Evolutionary conservation across 2,329 filamentous ascomycete species (phyloP).

Genomic region (Lachnellula occidentalis): DNA sequence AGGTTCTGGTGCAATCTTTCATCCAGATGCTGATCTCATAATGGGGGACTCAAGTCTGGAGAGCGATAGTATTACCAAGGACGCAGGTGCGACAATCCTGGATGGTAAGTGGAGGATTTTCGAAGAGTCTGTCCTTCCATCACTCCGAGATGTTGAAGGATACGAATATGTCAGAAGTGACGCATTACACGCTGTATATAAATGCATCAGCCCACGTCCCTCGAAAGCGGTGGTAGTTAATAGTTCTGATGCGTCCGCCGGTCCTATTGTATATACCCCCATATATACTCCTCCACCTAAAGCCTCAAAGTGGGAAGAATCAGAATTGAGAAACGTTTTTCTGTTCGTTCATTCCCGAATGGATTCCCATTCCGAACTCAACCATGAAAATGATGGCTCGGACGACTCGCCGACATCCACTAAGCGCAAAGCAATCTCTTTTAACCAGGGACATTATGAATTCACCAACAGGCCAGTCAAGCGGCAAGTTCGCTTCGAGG

Average conservation of each 20-base stretch:
- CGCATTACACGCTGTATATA: too few species aligned
- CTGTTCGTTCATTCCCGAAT: too few species aligned
- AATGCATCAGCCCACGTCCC: too few species aligned
- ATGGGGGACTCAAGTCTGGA: slow-evolving; percentile 9
- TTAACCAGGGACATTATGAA: neutral
- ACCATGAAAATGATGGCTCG: too few species aligned
- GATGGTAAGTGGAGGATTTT: neutral
- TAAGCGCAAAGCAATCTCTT: neutral
- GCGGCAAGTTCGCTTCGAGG: neutral
- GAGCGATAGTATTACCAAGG: neutral
- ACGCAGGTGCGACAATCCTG: neutral
- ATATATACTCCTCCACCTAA: too few species aligned
- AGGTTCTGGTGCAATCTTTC: slow-evolving; percentile 3
- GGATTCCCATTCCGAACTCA: too few species aligned
- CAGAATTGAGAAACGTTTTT: too few species aligned
- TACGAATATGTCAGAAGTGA: neutral
- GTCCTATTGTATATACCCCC: too few species aligned
- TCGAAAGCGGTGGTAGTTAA: too few species aligned
- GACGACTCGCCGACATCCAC: neutral
- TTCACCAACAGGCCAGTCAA: neutral
- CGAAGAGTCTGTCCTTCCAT: too few species aligned
- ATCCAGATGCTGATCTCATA: slow-evolving; percentile 25
- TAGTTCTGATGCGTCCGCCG: too few species aligned
- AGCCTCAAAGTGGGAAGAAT: too few species aligned
- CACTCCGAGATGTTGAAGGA: neutral